These are phyloP conservation scores for Nemania bipapillata DNA, from an alignment of 2,329 filamentous ascomycete species.

Conservation along the genomic window DNA sequence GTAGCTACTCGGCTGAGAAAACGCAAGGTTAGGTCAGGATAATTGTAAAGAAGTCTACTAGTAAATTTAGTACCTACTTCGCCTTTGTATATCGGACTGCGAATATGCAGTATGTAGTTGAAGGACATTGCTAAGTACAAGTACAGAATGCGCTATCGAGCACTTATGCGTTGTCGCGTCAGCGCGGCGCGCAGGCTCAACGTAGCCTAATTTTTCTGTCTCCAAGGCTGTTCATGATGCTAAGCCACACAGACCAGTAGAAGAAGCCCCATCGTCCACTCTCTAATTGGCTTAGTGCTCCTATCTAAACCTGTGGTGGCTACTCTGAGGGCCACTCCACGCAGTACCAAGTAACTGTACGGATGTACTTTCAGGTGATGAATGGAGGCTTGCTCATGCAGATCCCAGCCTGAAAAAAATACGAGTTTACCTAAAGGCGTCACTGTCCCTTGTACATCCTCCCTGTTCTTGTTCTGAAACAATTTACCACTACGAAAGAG, in stretches of 20 bases:
- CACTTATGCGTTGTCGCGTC: not conserved
- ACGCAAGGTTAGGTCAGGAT: no score
- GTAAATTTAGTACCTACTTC: not conserved
- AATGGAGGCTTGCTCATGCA: conserved; percentile 33
- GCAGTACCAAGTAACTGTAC: not conserved
- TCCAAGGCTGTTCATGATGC: conserved; percentile 15
- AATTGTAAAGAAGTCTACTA: not conserved
- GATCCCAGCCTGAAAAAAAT: conserved; percentile 45
- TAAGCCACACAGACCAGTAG: conserved; percentile 31
- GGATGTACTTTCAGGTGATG: conserved; percentile 31
- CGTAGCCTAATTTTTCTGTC: not conserved
- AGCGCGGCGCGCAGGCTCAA: not conserved
- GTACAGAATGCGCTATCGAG: not conserved
- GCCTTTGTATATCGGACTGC: conserved; percentile 19
- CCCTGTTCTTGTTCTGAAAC: conserved; percentile 43
- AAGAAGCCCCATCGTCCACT: conserved; percentile 1
- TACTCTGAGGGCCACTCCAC: not conserved
- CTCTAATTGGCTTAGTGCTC: conserved; percentile 23
- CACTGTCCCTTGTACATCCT: conserved; percentile 42
- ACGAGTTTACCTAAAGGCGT: conserved; percentile 44
- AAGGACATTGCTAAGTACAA: not conserved
- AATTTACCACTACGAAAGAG: conserved; percentile 42
- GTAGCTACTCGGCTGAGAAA: not conserved
- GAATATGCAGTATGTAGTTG: conserved; percentile 5
- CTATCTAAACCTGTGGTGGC: not conserved